Evolutionary conservation across 352 stramenopile species (phyloP).

Genomic region (Globisporangium splendens): DNA sequence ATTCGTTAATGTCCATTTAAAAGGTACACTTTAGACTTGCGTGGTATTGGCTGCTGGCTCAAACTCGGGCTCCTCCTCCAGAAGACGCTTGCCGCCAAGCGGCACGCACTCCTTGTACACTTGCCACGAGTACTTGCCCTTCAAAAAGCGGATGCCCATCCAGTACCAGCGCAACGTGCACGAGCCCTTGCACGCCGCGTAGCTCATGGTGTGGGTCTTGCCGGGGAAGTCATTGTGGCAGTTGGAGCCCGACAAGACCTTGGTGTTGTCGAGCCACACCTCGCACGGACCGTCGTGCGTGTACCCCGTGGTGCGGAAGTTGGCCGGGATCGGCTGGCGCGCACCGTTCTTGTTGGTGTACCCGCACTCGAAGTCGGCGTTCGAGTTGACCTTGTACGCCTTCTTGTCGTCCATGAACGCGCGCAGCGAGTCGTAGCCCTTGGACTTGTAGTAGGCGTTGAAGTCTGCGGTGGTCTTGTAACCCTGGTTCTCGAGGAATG

Average conservation of each 20-base stretch:
- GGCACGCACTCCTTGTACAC: conserved; percentile 47
- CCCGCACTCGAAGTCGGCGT: conserved; percentile 28
- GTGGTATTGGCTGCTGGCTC: background rate
- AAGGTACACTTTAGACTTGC: background rate
- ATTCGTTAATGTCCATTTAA: background rate
- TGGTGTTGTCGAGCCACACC: conserved; percentile 38
- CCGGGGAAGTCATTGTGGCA: conserved; percentile 31
- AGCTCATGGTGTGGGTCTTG: conserved; percentile 33
- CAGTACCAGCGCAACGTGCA: conserved; percentile 44
- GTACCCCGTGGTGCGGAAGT: conserved; percentile 22
- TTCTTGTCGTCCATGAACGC: conserved; percentile 18
- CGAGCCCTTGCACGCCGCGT: conserved; percentile 28
- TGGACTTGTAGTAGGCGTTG: conserved; percentile 20
- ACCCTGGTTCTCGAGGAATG: conserved; percentile 45
- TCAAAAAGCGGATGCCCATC: conserved; percentile 35
- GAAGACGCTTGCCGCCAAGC: background rate
- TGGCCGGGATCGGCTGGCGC: conserved; percentile 25
- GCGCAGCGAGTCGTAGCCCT: conserved; percentile 13
- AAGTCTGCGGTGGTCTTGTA: conserved; percentile 41
- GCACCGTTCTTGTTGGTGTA: conserved; percentile 24
- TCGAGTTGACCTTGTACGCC: conserved; percentile 10
- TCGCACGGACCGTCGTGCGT: conserved; percentile 43
- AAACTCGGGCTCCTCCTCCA: conserved; percentile 1
- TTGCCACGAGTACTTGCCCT: conserved; percentile 54
- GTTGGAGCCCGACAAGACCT: conserved; percentile 30